Evolutionary conservation across 2,329 filamentous ascomycete genomes (phyloP), one percentile per base, ranked within the genome.

Genomic region (Escovopsis sp.): DNA sequence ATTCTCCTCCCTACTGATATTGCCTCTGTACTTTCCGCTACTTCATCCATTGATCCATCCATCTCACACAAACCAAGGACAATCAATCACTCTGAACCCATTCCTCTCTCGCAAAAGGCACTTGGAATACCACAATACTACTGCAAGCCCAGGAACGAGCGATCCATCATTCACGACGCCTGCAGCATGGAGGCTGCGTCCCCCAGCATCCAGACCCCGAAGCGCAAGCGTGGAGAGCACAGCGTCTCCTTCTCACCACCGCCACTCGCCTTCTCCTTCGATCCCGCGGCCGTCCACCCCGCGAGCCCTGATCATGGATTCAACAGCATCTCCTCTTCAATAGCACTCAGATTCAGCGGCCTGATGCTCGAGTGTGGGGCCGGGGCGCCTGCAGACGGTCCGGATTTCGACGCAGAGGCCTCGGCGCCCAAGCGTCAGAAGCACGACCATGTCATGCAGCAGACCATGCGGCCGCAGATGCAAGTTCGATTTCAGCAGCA

Each of bases 311-410:
- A 69, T 27, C 69, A 71, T 39, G 71, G 70, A 44, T 66, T 59
- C 51, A 63, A 57, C 47, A 76, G 72, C 47, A 71, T 72, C n/a
- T 63, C 66, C 41, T 67, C 67, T 35, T 66, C 57, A 41, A 69
- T 76, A 34, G 68, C 66, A 33, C 66, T 69, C 52, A 63, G 63
- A 50, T 74, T 76, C 56, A 62, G 64, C 39, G 66, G 70, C 43
- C 62, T 76, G 39, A 65, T 61, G 12, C 56, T 76, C 42, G 59
- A 53, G 50, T 53, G 57, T 53, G 68, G 67, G 61, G 67, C 63
- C 58, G 68, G 66, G 64, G 66, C 48, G 42, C 50, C 52, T 44
- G 52, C 55, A 37, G 56, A 55, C 29, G 50, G 57, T 35, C 45
- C 34, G 48, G 52, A 52, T 30, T 47, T 43, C 38, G 57, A 61